Evolutionary conservation across 73 alveolate genomes (phyloP), one percentile per base, ranked within the genome.

Genomic region (Paramecium primaurelia): DNA sequence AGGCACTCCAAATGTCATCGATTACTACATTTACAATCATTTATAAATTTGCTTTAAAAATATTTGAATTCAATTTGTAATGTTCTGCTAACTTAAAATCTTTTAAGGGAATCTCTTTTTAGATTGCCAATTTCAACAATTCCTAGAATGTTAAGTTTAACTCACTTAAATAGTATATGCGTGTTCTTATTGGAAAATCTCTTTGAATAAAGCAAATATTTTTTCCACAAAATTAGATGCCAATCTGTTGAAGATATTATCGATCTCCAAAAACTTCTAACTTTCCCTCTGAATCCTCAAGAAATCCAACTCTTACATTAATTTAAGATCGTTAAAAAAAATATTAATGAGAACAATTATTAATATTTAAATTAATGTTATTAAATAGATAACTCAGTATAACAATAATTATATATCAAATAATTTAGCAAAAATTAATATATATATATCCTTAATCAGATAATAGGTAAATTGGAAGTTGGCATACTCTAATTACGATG

Each of bases 11-110:
- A 26, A 42, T 80, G 45, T 80, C 91, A 45, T 80, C 91, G 6
- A 80, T 64, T 10, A 80, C 26, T 40, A 80, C 77, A 80, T 80
- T 80, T 6, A 80, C 75, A 14, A 80, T 80, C 44, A 42, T 25
- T 47, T 44, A 14, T 45, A 80, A 42, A 80, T 80, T 80, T 6
- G 91, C 71, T 26, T 80, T 80, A 47, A 80, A 80, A 12, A 80
- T 80, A 25, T 44, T 42, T 20, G 91, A 80, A 49, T 80, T 80
- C 47, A 80, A 49, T 80, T 80, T 80, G 58, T 80, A 80, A 49
- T 80, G 91, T 80, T 80, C 91, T 20, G 91, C 75, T 26, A 80
- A 80, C 49, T 80, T 80, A 36, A 80, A 80, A 32, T 80, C 91
- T 49, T 49, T 80, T 7, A 80, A n/a, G 6, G 91, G 91, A 12